Conservation (phyloP, 1,284 basidiomycete species). For the Vanrija sp. region DNA sequence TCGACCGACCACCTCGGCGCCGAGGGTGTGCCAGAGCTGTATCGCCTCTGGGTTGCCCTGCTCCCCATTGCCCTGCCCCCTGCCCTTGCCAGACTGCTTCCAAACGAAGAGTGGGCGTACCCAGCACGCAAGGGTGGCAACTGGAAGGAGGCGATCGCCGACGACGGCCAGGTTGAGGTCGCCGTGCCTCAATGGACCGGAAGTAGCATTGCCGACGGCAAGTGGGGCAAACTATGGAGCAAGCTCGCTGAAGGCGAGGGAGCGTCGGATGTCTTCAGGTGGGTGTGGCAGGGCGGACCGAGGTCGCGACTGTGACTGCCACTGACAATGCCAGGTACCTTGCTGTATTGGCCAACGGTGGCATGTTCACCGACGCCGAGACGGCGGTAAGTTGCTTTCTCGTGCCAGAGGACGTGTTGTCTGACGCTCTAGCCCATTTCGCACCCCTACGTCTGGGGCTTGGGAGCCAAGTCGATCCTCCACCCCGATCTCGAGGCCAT, state of each 20-base stretch:
- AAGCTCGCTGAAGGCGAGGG: slow-evolving; percentile 23
- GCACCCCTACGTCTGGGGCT: slow-evolving; percentile 36
- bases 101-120: slow-evolving; percentile 14
- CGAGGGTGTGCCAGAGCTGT: slow-evolving; percentile 22
- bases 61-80: slow-evolving; percentile 13
- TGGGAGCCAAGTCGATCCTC: slow-evolving; percentile 18
- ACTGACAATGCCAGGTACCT: slow-evolving; percentile 22
- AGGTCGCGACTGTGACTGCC: background rate
- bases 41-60: slow-evolving; percentile 27
- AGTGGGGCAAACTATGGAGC: slow-evolving; percentile 26
- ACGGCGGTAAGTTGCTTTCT: slow-evolving; percentile 21
- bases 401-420: background rate
- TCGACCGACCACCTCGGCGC: slow-evolving; percentile 16
- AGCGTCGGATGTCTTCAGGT: slow-evolving; percentile 34
- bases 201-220: background rate
- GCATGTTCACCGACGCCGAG: slow-evolving; percentile 39
- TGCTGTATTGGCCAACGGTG: slow-evolving; percentile 34
- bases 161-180: slow-evolving; percentile 24
- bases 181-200: slow-evolving; percentile 28
- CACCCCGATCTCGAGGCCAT: slow-evolving; percentile 23
- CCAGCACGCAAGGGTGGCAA: slow-evolving; percentile 11
- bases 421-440: slow-evolving; percentile 25
- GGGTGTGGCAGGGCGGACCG: background rate
- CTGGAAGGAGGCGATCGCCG: slow-evolving; percentile 25
- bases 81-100: slow-evolving; percentile 2